Base-by-base conservation (phyloP, 2,329 filamentous ascomycete species). In the Arthrobotrys entomopaga region DNA sequence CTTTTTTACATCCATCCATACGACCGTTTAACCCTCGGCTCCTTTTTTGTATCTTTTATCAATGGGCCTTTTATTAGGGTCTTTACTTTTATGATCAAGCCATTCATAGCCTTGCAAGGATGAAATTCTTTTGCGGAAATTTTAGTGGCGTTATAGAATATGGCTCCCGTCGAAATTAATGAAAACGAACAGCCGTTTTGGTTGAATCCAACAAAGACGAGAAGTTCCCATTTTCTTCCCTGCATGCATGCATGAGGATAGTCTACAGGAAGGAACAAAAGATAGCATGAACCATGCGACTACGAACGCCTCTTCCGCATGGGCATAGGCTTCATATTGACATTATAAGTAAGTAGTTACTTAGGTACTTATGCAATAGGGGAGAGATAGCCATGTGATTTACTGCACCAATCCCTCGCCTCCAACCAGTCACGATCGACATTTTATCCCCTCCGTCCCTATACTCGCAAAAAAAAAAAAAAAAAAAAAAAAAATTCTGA, bases 241-340 rank as follows among this genome's bases (percentile, higher is more conserved):
- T 59, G 56, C 22, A 59, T 59, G 40, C 42, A 43, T n/a, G 38
- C 42, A 40, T n/a, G 29, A 54, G 52, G 13, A 54, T 7, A 38
- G 29, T 34, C 29, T 38, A 40, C 13, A 53, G 24, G 13, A 20
- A 15, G 38, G 5, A 20, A 19, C 22, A 15, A 56, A n/a, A 43
- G 2, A 48, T 6, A 56, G 34, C 48, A n/a, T 56, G 13, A 42
- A 40, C 7, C 22, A 42, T 50, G 63, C 50, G 49, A 24, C 63
- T 42, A 66, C 53, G 53, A 34, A 34, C 63, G 63, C 63, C 63
- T 56, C 63, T 56, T 58, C 63, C 63, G 63, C 63, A 13, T 34
- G 10, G 16, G 22, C 54, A 49, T 49, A n/a, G 22, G 22, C n/a
- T 42, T 49, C 49, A 52, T 61, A 61, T 48, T 42, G 34, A 5